Conservation (phyloP, 495 filamentous ascomycete genomes). For the Cryomyces minteri region DNA sequence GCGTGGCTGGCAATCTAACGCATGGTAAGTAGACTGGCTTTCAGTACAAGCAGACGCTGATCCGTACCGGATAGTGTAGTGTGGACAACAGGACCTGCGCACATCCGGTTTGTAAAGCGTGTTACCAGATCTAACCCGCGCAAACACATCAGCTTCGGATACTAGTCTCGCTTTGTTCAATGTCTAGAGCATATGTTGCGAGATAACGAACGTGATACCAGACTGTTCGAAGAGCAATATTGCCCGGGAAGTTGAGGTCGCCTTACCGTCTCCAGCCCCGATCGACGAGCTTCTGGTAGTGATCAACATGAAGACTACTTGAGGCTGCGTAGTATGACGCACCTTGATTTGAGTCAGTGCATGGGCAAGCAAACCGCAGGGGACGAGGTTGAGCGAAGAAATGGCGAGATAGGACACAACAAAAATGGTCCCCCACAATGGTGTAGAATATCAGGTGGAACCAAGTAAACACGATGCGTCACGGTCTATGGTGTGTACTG, state of each 20-base stretch:
- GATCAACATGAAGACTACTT: constrained; percentile 41
- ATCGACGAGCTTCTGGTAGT: constrained; percentile 72
- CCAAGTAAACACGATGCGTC: background rate
- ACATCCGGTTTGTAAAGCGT: constrained; percentile 88
- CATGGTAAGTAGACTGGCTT: constrained; percentile 5
- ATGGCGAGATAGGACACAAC: background rate
- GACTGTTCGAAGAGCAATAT: no score
- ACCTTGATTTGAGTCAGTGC: constrained; percentile 29
- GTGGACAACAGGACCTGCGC: constrained; percentile 72
- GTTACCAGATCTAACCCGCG: constrained; percentile 37
- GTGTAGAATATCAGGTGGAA: background rate
- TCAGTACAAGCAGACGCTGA: background rate
- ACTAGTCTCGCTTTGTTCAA: no score
- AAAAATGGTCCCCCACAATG: no score
- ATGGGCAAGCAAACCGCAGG: background rate
- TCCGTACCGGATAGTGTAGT: constrained; percentile 68
- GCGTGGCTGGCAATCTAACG: constrained; percentile 44
- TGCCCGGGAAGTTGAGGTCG: background rate
- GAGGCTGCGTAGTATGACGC: constrained; percentile 67
- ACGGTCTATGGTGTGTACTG: background rate
- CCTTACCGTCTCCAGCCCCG: constrained; percentile 79
- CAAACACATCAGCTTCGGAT: no score
- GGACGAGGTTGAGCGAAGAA: background rate
- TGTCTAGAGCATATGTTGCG: no score
- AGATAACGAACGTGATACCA: no score